These are phyloP conservation scores for Verruconis gallopava DNA, from an alignment of 2,329 filamentous ascomycete genomes.

Conservation along the genomic window DNA sequence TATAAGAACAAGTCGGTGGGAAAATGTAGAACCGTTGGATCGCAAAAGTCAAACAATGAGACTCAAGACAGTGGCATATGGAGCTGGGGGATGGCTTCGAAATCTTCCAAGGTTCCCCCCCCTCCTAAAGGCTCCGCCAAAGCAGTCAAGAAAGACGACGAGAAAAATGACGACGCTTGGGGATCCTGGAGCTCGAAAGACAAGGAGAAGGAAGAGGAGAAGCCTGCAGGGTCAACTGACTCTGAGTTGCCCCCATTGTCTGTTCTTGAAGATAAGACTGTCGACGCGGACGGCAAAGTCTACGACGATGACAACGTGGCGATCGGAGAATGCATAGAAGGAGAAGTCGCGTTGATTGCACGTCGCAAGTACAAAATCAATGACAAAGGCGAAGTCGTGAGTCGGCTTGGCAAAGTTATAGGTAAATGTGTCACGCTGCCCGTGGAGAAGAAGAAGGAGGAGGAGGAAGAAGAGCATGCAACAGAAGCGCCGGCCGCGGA, in stretches of 20 bases:
- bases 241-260: background rate
- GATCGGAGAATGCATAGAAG: constrained; percentile 35
- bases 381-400: constrained; percentile 3
- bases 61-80: constrained; percentile 29
- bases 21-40: constrained; percentile 59
- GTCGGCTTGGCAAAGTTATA: constrained; percentile 39
- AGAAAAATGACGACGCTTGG: background rate
- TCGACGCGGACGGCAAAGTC: constrained; percentile 49
- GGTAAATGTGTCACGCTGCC: constrained; percentile 36
- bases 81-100: constrained; percentile 19
- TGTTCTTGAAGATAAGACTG: constrained; percentile 45
- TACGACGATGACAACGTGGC: constrained; percentile 51
- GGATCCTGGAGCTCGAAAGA: background rate
- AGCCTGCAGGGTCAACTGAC: background rate
- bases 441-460: constrained; percentile 30
- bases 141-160: constrained; percentile 1
- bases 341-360: background rate
- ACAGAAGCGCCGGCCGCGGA: constrained; percentile 20
- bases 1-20: constrained; percentile 40
- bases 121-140: background rate
- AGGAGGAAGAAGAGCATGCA: constrained; percentile 35
- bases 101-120: constrained; percentile 23
- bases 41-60: constrained; percentile 58
- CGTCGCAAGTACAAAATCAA: constrained; percentile 1
- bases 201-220: constrained; percentile 1